A percentile compares a stretch with the other conserved stretches of the same genome.
These are phyloP conservation scores for Epicoccum sorghinum DNA, from an alignment of 2,329 filamentous ascomycete genomes.

Conservation along the genomic window DNA sequence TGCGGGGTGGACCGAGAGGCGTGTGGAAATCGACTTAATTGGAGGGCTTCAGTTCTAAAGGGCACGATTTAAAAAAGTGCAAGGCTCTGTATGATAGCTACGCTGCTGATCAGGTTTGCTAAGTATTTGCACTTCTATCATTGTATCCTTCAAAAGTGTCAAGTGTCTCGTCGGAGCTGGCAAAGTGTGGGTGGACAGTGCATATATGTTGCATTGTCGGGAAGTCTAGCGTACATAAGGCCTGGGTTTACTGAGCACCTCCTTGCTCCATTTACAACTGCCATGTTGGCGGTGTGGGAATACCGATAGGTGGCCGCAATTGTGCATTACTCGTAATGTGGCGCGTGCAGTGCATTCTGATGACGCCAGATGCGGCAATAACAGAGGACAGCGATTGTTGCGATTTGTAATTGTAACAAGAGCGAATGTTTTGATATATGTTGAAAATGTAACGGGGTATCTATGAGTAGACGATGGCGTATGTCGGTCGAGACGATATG, in stretches of 20 bases:
- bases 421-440: conserved; percentile 8
- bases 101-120: too few relatives aligned
- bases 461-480: conserved; percentile 11
- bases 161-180: too few relatives aligned
- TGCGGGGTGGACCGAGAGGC: too few relatives aligned
- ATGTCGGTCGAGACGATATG: conserved; percentile 9
- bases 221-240: conserved; percentile 8
- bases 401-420: neutral
- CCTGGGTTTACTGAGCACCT: neutral
- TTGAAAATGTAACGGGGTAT: conserved; percentile 16
- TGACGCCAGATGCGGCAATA: conserved; percentile 2
- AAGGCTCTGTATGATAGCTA: too few relatives aligned
- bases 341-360: neutral
- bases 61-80: too few relatives aligned
- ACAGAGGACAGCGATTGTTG: neutral
- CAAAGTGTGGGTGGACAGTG: conserved; percentile 8
- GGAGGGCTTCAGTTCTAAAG: too few relatives aligned
- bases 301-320: too few relatives aligned
- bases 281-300: neutral
- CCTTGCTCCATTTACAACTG: neutral
- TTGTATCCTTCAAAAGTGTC: too few relatives aligned
- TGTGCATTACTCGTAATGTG: neutral
- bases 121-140: too few relatives aligned
- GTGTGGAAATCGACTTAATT: too few relatives aligned
- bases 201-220: neutral